Base-by-base conservation (phyloP, 169 alveolate genomes). In the Plasmodium falciparum region DNA sequence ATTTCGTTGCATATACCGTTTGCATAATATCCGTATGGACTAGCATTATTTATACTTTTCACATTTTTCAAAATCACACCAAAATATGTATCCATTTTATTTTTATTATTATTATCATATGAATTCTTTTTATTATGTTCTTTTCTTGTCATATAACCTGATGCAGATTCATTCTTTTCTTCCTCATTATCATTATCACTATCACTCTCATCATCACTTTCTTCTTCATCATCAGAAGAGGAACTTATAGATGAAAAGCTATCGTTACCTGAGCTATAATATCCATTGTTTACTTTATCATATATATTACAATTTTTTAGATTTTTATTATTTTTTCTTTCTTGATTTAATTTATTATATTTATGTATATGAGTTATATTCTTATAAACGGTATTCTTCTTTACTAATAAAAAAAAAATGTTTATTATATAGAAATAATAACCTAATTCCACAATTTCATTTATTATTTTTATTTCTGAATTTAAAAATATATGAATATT, bases 21-120 rank as follows among this genome's bases (percentile, higher is more conserved):
- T 29, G 93, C 88, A 58, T 94, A 94, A 73, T 89, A 88, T 29
- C 95, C 94, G 47, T 88, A 75, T 9, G 89, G 93, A n/a, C 75
- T 49, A 20, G 50, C 88, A 71, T 61, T 63, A 76, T 89, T 63
- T 17, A 74, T 13, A 22, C 92, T 72, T 73, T 89, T 86, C 62
- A 73, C 69, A 43, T 73, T 76, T 73, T 58, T 75, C 58, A 86
- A 89, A 24, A 89, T 70, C 9, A 78, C 92, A 33, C 88, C 93
- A 69, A 71, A 63, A 74, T 93, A 74, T 43, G 91, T 93, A 26
- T 63, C 88, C 17, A 88, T 73, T 74, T 76, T 73, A 15, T 73
- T 62, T 12, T 58, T 73, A 47, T 61, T 62, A 52, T 52, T 50
- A 61, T 72, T 59, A 39, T 71, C 50, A 20, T 52, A 12, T 3